Base-by-base conservation (phyloP, 1,284 basidiomycete species). In the Puccinia triticina region DNA sequence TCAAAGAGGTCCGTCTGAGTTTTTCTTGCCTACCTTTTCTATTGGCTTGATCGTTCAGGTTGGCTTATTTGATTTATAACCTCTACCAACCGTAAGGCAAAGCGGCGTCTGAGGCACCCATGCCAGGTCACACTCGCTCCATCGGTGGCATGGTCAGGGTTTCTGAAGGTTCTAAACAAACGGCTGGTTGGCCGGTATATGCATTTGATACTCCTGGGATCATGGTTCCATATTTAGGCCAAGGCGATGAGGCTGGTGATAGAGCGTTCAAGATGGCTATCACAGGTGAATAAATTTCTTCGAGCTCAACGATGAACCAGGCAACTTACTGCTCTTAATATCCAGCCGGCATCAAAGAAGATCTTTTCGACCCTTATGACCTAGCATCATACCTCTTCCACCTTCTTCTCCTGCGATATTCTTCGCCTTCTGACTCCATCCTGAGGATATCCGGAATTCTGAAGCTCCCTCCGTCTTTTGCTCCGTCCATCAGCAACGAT, bases 191-290 rank as follows among this genome's bases (percentile, higher is more conserved):
- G 3, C 89, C 92, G 7, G 92, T 98, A 23, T 98, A 99, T 88
- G 93, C 96, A 3, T 96, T 93, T 86, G 96, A 99, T 88, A 93
- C 94, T 7, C 97, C 96, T 0, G 97, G 96, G 0, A 93, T 98
- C 57, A 98, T 99, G 96, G 89, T 98, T 48, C 95, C 96, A 4
- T 98, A 93, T 88, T 90, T 98, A n/a, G 96, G 96, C 0, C 90
- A 90, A 80, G 95, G 95, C 0, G 89, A 91, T 71, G 89, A 89
- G 83, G 96, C 95, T 34, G 92, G 94, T 67, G 96, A 99, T 87
- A 90, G 93, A 84, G 96, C 94, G 5, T 89, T 98, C 80, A 98
- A 97, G 88, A 90, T 98, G 37, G 95, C 95, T 59, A 88, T 98
- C 82, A 96, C 96, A 61, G 93, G 95, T 95, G 83, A 83, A 89